Conservation (phyloP, 805 yeast genomes). For the Ogataea corticis region DNA sequence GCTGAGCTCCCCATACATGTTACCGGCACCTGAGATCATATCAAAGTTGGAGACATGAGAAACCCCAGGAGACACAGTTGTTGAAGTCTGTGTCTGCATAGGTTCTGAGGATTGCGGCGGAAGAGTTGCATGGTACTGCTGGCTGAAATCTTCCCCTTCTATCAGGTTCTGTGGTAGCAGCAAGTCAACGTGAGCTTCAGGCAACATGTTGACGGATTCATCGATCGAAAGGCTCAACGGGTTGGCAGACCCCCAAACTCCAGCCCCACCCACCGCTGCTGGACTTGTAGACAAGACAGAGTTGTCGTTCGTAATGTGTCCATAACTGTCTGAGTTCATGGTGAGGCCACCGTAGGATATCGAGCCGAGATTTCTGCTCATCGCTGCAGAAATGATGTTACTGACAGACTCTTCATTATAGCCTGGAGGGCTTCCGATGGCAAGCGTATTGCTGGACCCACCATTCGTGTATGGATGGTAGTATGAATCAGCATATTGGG, state of each 20-base stretch:
- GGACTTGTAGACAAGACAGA: conserved; percentile 16
- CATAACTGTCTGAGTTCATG: conserved; percentile 17
- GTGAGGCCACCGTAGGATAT: conserved; percentile 12
- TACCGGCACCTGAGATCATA: conserved; percentile 8
- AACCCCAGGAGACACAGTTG: conserved; percentile 16
- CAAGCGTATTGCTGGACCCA: conserved; percentile 9
- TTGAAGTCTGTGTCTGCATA: neutral
- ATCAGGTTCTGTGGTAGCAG: conserved; percentile 33
- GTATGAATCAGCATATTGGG: neutral
- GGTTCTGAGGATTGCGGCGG: conserved; percentile 11
- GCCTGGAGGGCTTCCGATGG: conserved; percentile 19
- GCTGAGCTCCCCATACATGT: conserved; percentile 10
- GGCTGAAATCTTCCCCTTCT: conserved; percentile 26
- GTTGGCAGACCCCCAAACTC: conserved; percentile 17
- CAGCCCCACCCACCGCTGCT: neutral
- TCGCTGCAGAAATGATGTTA: conserved; percentile 21
- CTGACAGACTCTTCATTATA: conserved; percentile 21
- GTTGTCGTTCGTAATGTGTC: conserved; percentile 11
- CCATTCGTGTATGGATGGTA: conserved; percentile 1
- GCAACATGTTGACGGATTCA: neutral
- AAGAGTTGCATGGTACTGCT: conserved; percentile 3
- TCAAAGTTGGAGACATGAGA: conserved; percentile 20
- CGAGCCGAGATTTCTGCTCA: conserved; percentile 26
- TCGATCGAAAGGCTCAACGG: conserved; percentile 9
- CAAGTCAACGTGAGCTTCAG: conserved; percentile 24